Percentiles rank a stretch among this genome's conserved stretches.
Conservation (phyloP, 208 protist species). For the Leishmania gerbilli region DNA sequence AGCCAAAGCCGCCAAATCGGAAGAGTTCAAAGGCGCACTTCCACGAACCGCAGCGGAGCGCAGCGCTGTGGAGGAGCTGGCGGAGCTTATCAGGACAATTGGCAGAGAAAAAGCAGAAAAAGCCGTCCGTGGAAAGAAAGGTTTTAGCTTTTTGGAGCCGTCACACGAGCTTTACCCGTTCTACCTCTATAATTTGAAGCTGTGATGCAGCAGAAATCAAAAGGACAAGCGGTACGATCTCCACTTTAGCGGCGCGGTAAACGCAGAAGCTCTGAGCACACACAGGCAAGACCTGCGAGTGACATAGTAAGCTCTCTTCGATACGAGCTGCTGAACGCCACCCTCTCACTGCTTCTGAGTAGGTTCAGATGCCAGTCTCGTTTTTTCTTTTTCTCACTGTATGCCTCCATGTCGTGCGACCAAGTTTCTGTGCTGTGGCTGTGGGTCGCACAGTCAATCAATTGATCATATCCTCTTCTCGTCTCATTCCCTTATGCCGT, state of each 20-base stretch:
- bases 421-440: background rate
- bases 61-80: constrained; percentile 70
- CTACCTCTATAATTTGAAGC: constrained; percentile 62
- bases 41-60: constrained; percentile 54
- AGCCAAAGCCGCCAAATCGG: constrained; percentile 20
- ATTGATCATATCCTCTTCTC: background rate
- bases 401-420: background rate
- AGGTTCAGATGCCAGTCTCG: background rate
- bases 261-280: background rate
- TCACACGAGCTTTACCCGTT: constrained; percentile 71
- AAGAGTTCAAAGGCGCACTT: constrained; percentile 41
- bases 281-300: background rate
- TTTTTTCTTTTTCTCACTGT: background rate
- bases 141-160: constrained; percentile 81
- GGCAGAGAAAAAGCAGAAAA: constrained; percentile 75
- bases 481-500: background rate
- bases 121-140: constrained; percentile 64
- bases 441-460: background rate
- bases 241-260: background rate
- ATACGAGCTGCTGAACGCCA: background rate
- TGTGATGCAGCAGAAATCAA: constrained; percentile 6
- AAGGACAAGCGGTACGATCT: constrained; percentile 9
- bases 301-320: background rate
- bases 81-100: constrained; percentile 53
- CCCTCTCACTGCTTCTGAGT: background rate